A percentile compares a stretch with the other conserved stretches of the same genome.
phyloP scores from a whole-genome alignment of 2,329 filamentous ascomycete species.

The Helminthosporium solani region DNA sequence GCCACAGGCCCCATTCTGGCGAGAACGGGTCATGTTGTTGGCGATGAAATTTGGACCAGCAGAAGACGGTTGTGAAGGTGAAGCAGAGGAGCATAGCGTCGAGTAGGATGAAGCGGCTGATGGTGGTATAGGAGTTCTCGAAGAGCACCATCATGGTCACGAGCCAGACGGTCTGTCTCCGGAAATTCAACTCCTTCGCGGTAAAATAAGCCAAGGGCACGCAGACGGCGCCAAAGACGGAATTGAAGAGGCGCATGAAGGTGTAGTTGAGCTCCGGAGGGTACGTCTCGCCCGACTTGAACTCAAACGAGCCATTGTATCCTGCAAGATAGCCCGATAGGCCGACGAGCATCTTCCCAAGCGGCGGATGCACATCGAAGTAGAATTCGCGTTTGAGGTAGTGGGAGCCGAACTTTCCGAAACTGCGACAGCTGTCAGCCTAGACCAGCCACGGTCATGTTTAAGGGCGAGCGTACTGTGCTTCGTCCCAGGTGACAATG shows the following conservation, averaged over 20 bases:
- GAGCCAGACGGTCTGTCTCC: slow-evolving; percentile 86
- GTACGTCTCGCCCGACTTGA: slow-evolving; percentile 97
- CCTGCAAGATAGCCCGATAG: slow-evolving; percentile 93
- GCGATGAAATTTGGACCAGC: slow-evolving; percentile 95
- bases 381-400: slow-evolving; percentile 99
- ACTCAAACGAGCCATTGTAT: slow-evolving; percentile 99
- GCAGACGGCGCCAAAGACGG: slow-evolving; percentile 87
- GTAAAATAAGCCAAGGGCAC: slow-evolving; percentile 95
- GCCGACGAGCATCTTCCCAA: slow-evolving; percentile 98
- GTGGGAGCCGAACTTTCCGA: slow-evolving; percentile 97
- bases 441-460: slow-evolving; percentile 13
- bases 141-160: slow-evolving; percentile 96
- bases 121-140: slow-evolving; percentile 99
- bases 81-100: slow-evolving; percentile 99
- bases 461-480: slow-evolving; percentile 57
- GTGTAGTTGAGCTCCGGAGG: slow-evolving; percentile 93
- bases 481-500: slow-evolving; percentile 76
- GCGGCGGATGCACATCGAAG: slow-evolving; percentile 93
- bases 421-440: slow-evolving; percentile 53
- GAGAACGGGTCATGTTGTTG: slow-evolving; percentile 84
- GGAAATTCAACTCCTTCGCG: slow-evolving; percentile 84
- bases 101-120: slow-evolving; percentile 95
- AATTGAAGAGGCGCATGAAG: slow-evolving; percentile 98
- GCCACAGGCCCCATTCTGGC: slow-evolving; percentile 90
- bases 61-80: slow-evolving; percentile 95